A percentile compares a stretch with the other conserved stretches of the same genome.
These are phyloP conservation scores for Niveomyces coronatus DNA, from an alignment of 2,329 filamentous ascomycete genomes.

Conservation along the genomic window DNA sequence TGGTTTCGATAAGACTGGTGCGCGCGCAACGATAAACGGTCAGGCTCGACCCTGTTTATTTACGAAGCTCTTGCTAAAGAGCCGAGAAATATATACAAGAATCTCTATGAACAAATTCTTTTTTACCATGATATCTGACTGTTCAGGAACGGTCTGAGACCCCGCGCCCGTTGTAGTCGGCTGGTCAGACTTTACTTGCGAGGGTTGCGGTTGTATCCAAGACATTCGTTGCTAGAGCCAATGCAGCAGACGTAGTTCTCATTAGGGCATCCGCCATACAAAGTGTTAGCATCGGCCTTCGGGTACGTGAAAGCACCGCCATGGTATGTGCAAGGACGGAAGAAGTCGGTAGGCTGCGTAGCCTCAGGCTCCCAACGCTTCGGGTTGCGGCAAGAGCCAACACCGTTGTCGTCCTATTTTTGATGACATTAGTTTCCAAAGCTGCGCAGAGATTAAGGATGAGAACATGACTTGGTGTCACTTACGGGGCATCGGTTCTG, in stretches of 20 bases:
- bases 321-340: constrained; percentile 4
- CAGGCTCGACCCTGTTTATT: too few species aligned
- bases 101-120: background rate
- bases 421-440: background rate
- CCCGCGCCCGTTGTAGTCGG: background rate
- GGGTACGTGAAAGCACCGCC: constrained; percentile 7
- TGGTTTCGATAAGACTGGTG: too few species aligned
- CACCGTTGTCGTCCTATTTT: background rate
- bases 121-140: background rate
- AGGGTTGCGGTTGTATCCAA: background rate
- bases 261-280: constrained; percentile 2
- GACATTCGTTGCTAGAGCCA: constrained; percentile 1
- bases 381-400: constrained; percentile 2
- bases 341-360: constrained; percentile 2
- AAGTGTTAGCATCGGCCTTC: constrained; percentile 5
- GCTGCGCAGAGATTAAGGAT: background rate
- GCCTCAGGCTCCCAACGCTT: background rate
- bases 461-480: background rate
- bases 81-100: constrained; percentile 2
- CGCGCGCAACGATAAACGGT: too few species aligned
- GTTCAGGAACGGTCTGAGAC: background rate
- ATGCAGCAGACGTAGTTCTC: constrained; percentile 7
- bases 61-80: background rate
- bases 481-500: constrained; percentile 1
- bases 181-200: background rate